Conservation (phyloP, 495 filamentous ascomycete genomes). For the Penicillium roqueforti region DNA sequence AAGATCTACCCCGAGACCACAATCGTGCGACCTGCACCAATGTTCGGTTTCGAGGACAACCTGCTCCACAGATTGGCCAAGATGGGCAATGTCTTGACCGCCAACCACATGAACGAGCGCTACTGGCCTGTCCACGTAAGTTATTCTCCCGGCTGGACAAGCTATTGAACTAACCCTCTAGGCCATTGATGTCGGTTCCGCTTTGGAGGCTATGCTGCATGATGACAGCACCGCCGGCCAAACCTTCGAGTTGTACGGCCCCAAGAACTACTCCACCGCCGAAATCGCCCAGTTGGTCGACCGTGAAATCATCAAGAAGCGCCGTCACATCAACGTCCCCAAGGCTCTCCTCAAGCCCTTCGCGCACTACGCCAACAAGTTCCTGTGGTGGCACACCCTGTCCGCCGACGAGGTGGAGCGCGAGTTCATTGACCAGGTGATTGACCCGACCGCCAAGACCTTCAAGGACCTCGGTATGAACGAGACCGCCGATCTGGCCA, state of each 20-base stretch:
- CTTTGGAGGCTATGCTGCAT: conserved; percentile 80
- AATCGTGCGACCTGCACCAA: conserved; percentile 88
- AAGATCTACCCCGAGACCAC: conserved; percentile 97
- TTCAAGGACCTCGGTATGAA: conserved; percentile 88
- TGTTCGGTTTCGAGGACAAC: conserved; percentile 93
- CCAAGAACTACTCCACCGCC: conserved; percentile 82
- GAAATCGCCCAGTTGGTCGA: conserved; percentile 87
- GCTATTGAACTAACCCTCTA: conserved; percentile 26
- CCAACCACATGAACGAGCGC: conserved; percentile 88
- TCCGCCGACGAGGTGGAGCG: conserved; percentile 87
- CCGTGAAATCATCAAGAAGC: conserved; percentile 83
- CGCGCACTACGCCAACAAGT: conserved; percentile 67
- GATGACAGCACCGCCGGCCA: conserved; percentile 85
- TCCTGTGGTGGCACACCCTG: conserved; percentile 80
- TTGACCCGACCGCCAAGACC: conserved; percentile 89
- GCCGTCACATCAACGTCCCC: conserved; percentile 88
- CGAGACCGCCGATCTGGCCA: conserved; percentile 71
- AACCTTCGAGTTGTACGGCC: conserved; percentile 93
- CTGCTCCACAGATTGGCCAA: conserved; percentile 83
- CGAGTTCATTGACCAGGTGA: conserved; percentile 90
- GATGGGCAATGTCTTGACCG: conserved; percentile 72
- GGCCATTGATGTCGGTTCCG: conserved; percentile 83
- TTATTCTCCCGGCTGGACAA: conserved; percentile 1
- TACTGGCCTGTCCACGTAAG: conserved; percentile 89
- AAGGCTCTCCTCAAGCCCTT: conserved; percentile 69